A percentile compares a stretch with the other conserved stretches of the same genome.
phyloP scores from a whole-genome alignment of 2,329 filamentous ascomycete species.

The Ceratocystis diversiconidia region DNA sequence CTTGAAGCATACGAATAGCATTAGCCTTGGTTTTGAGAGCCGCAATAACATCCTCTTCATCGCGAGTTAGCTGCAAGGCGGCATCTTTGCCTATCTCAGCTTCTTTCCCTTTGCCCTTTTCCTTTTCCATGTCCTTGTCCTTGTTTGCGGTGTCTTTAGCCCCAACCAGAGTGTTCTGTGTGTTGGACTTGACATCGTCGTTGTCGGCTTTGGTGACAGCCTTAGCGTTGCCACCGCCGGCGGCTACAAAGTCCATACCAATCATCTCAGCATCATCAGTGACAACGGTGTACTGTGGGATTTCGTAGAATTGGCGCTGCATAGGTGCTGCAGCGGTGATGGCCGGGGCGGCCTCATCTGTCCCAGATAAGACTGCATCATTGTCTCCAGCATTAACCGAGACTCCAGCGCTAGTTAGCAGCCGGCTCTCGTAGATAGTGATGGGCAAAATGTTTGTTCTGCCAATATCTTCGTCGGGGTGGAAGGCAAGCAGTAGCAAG shows the following conservation, averaged over 20 bases:
- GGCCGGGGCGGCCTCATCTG: constrained; percentile 39
- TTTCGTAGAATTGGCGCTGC: constrained; percentile 62
- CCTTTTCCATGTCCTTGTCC: constrained; percentile 20
- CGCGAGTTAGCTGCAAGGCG: constrained; percentile 34
- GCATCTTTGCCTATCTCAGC: constrained; percentile 23
- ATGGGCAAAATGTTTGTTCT: constrained; percentile 66
- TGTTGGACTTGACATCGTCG: constrained; percentile 21
- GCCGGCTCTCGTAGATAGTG: constrained; percentile 67
- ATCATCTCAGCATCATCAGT: constrained; percentile 98
- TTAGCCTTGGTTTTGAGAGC: constrained; percentile 76
- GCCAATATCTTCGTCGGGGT: constrained; percentile 45
- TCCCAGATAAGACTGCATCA: constrained; percentile 29
- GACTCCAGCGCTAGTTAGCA: not conserved
- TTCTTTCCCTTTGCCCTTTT: constrained; percentile 21
- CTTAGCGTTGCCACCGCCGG: constrained; percentile 67
- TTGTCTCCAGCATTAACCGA: constrained; percentile 55
- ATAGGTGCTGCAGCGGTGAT: constrained; percentile 36
- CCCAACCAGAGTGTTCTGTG: no score
- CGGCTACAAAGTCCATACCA: constrained; percentile 81
- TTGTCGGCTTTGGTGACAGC: constrained; percentile 31
- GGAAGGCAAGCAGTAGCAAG: constrained; percentile 76
- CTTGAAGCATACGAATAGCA: constrained; percentile 83
- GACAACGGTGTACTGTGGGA: constrained; percentile 69
- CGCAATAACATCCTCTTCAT: constrained; percentile 48
- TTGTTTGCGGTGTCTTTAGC: constrained; percentile 21